Base-by-base conservation (phyloP, 2,329 filamentous ascomycete genomes). In the Penicillium brasilianum region DNA sequence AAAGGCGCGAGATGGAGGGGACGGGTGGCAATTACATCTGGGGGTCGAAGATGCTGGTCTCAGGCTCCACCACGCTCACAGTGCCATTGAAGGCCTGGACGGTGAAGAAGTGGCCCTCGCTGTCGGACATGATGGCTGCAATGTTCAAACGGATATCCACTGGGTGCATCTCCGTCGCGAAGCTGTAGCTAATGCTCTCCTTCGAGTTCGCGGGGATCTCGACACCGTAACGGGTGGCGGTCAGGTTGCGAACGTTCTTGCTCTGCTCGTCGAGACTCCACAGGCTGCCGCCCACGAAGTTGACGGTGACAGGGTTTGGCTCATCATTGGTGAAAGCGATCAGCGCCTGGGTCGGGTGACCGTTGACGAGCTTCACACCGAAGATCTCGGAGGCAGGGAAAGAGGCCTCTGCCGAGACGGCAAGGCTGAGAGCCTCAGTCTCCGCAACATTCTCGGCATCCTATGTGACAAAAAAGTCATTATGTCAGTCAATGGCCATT, bases 281-380 rank as follows among this genome's bases (percentile, higher is more conserved):
- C 63, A 99, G 86, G 65, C 86, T 86, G 66, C 93, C 95, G 48
- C 89, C 89, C 49, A 97, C 80, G 70, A 96, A 85, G 74, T 88
- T 84, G 62, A 99, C 83, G 64, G 85, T 86, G 73, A 99, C 86
- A 25, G 93, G 85, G 55, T 84, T 83, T 13, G 86, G 83, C 80
- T 99, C 95, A 64, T 91, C 84, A 83, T 99, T 99, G 77, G 84
- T 86, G 76, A 99, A 84, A 72, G 92, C 88, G 71, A 99, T 82
- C 57, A 96, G 80, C 37, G 93, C 90, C 77, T 91, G 88, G 66
- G 93, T 97, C 44, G 92, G 87, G 67, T 90, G 89, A 73, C 93
- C 92, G 77, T 99, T 99, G 83, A 98, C 87, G 69, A 98, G 88
- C 86, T 96, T 97, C 71, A 98, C 88, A 72, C 94, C 95, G 71